Conservation (phyloP, 441 rosid species). For the Rhodomyrtus psidioides region DNA sequence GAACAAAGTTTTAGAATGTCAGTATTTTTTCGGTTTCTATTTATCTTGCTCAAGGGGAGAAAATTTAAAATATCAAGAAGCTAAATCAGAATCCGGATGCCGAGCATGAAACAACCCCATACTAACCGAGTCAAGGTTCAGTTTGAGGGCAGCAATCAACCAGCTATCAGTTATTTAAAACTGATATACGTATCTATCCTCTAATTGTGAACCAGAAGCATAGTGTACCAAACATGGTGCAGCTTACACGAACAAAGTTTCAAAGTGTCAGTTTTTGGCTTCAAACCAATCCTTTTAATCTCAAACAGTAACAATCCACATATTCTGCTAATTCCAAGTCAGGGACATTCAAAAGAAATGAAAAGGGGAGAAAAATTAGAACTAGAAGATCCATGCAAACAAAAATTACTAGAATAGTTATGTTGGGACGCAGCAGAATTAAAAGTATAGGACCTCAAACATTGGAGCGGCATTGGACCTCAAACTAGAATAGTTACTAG, state of each 20-base stretch:
- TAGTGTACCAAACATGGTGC: neutral
- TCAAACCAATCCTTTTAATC: neutral
- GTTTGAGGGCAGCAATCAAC: neutral
- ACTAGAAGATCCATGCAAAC: neutral
- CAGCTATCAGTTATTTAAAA: neutral
- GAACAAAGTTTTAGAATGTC: neutral
- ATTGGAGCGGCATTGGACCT: constrained; percentile 81
- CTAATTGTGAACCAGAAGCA: neutral
- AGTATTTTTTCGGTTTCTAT: neutral
- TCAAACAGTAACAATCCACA: neutral
- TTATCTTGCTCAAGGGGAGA: neutral
- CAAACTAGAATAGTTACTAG: too few relatives aligned
- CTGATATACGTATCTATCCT: neutral
- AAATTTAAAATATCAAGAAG: neutral
- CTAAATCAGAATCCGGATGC: neutral
- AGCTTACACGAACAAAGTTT: neutral
- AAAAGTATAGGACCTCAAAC: constrained; percentile 49
- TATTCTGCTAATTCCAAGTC: neutral
- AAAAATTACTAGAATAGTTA: neutral
- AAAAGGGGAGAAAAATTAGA: neutral
- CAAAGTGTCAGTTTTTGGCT: neutral
- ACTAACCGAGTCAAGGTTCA: neutral
- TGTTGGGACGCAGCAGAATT: constrained; percentile 3
- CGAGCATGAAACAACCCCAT: neutral
- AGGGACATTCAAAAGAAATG: neutral